phyloP scores from a whole-genome alignment of 2,329 filamentous ascomycete genomes.

The Periconia sp. region DNA sequence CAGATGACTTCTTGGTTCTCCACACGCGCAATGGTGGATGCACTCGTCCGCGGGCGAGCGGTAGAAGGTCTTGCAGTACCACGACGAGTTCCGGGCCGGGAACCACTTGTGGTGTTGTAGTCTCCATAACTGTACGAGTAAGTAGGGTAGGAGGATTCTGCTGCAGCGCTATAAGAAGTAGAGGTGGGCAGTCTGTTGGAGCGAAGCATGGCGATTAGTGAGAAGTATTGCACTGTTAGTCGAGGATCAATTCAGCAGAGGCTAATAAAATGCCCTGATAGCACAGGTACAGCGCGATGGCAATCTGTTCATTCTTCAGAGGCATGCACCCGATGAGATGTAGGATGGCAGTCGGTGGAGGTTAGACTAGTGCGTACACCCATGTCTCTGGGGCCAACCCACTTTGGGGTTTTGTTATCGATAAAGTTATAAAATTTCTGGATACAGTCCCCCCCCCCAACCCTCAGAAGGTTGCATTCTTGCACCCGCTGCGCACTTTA shows the following conservation, averaged over 20 bases:
- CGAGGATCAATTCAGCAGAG: slow-evolving; percentile 12
- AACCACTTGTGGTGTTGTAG: slow-evolving; percentile 40
- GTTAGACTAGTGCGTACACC: slow-evolving; percentile 19
- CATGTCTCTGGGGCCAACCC: background rate
- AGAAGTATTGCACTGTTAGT: slow-evolving; percentile 17
- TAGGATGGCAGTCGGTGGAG: background rate
- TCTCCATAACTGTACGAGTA: slow-evolving; percentile 32
- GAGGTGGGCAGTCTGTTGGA: slow-evolving; percentile 29
- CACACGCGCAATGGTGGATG: slow-evolving; percentile 59
- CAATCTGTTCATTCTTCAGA: background rate
- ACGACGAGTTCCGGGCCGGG: slow-evolving; percentile 35
- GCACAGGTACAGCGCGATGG: background rate
- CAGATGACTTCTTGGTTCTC: slow-evolving; percentile 77
- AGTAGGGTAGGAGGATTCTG: slow-evolving; percentile 30
- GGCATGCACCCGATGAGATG: background rate
- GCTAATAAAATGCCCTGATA: background rate
- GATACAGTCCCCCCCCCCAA: too few species aligned
- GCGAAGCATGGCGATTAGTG: slow-evolving; percentile 30
- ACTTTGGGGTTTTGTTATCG: background rate
- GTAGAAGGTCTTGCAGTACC: slow-evolving; percentile 46
- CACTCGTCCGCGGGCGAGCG: slow-evolving; percentile 55
- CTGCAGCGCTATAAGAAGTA: slow-evolving; percentile 35
- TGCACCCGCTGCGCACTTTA: background rate
- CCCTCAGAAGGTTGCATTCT: too few species aligned
- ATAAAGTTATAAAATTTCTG: slow-evolving; percentile 1